Base-by-base conservation (phyloP, 208 protist species). In the Crithidia sp. region DNA sequence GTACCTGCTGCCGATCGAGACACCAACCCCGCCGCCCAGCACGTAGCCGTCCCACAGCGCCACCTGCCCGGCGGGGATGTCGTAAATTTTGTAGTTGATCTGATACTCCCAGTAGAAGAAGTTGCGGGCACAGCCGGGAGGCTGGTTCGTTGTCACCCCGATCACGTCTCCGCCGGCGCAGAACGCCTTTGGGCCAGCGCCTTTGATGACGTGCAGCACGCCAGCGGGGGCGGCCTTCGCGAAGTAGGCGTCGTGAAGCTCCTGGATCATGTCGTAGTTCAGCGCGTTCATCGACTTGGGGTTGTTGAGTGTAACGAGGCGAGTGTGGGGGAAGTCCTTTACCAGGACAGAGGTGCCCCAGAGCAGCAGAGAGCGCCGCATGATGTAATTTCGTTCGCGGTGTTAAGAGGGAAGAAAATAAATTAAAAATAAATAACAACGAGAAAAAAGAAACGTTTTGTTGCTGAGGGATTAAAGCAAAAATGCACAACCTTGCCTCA, bases 91-190 rank as follows among this genome's bases (percentile, higher is more conserved):
- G 58, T 95, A 58, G 64, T 94, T 83, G 12, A 97, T 58, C 77
- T 88, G 81, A 53, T 94, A 95, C 77, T 94, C 81, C 52, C 68
- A 43, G 61, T 86, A 86, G 58, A 95, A 94, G 64, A 93, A 91
- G 19, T 52, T 69, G 43, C 73, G 66, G 5, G 72, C 54, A 36
- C 78, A 77, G 44, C 71, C 72, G 9, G 44, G 50, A 17, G 84
- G 71, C 37, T 71, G 40, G 63, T 79, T 74, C 19, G 68, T 77
- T 13, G 75, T 71, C 36, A 94, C 49, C 19, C 54, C 80, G 16
- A 91, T 74, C 39, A 96, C 80, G 74, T 97, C 88, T 28, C 91
- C 93, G 63, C 93, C 93, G n/a, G 93, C 85, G 57, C 89, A 97
- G 56, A 97, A 97, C 8, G 87, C 88, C 49, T 94, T 94, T 12